Evolutionary conservation across 2,329 filamentous ascomycete genomes (phyloP), one percentile per base, ranked within the genome.

Genomic region (Colletotrichum noveboracense): DNA sequence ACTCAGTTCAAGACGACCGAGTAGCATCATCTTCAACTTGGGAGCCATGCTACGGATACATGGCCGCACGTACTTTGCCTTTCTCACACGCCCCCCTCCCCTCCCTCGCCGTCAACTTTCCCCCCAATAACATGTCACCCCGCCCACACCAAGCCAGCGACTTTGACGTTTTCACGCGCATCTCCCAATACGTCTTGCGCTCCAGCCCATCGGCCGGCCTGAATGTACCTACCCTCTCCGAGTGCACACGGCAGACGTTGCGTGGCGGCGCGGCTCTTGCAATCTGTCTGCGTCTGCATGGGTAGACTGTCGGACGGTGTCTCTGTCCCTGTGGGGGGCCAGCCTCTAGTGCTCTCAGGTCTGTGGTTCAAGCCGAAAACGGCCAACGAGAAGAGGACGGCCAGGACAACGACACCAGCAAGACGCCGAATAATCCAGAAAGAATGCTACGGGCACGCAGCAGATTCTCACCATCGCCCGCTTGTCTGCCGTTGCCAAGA

Each of bases 241-340:
- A 58, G 6, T 43, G 55, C 66, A 60, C 12, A 30, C 43, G 52
- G 26, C 34, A 69, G 64, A 69, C 24, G 65, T 56, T 64, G 56
- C 71, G 65, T 56, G 65, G 24, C 65, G 55, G 38, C 65, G 65
- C 65, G 65, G 43, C 58, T 74, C 71, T 56, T 65, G 38, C 66
- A 24, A 69, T 48, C 43, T 12, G 30, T 72, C 34, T 67, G 48
- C 69, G 69, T 30, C 56, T 62, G 24, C 28, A 30, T 55, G 55
- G 62, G 32, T 52, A 32, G 52, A 18, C 60, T 18, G 28, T 13
- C 36, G 13, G 56, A 24, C 13, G 66, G 32, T 28, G 66, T 24
- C 48, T 65, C 30, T 34, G 67, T 61, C 36, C 55, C 28, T 34
- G 7, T 43, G 21, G 21, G 30, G 56, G 65, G 30, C 56, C 58